Percentiles rank a stretch among this genome's conserved stretches.
These are phyloP conservation scores for Ustilago nuda DNA, from an alignment of 1,284 basidiomycete species.

Conservation along the genomic window DNA sequence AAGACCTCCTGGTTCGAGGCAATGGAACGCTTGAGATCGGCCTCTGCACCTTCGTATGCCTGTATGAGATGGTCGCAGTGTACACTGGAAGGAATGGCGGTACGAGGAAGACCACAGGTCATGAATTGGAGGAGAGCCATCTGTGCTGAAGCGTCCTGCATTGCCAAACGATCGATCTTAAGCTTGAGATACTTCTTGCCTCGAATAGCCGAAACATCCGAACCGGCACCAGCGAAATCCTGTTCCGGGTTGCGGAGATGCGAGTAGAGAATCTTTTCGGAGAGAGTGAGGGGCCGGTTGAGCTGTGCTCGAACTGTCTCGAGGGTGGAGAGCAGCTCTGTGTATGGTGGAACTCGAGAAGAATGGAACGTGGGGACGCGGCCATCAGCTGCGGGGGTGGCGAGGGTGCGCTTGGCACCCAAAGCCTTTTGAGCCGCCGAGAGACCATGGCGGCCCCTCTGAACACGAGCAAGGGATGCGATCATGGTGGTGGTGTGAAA, in stretches of 20 bases:
- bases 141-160: conserved; percentile 99
- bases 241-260: conserved; percentile 84
- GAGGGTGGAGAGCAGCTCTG: conserved; percentile 80
- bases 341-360: conserved; percentile 79
- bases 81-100: conserved; percentile 87
- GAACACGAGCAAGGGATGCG: conserved; percentile 45
- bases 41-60: conserved; percentile 79
- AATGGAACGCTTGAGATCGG: conserved; percentile 86
- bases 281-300: conserved; percentile 86
- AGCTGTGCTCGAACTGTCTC: conserved; percentile 79
- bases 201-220: conserved; percentile 73
- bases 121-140: conserved; percentile 99
- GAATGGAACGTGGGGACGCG: conserved; percentile 59
- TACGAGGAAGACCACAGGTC: conserved; percentile 88
- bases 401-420: conserved; percentile 34
- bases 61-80: conserved; percentile 88
- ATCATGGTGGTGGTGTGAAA: conserved; percentile 28
- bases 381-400: conserved; percentile 41
- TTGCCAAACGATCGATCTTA: conserved; percentile 90
- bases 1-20: conserved; percentile 95
- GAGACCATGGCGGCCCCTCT: conserved; percentile 38
- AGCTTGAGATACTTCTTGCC: conserved; percentile 93
- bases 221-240: conserved; percentile 77
- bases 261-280: conserved; percentile 97
- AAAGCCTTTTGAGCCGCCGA: conserved; percentile 42